Evolutionary conservation across 164 flowering plant species (phyloP), one percentile per base, ranked within the genome.

Genomic region (Magnolia changhungtana): DNA sequence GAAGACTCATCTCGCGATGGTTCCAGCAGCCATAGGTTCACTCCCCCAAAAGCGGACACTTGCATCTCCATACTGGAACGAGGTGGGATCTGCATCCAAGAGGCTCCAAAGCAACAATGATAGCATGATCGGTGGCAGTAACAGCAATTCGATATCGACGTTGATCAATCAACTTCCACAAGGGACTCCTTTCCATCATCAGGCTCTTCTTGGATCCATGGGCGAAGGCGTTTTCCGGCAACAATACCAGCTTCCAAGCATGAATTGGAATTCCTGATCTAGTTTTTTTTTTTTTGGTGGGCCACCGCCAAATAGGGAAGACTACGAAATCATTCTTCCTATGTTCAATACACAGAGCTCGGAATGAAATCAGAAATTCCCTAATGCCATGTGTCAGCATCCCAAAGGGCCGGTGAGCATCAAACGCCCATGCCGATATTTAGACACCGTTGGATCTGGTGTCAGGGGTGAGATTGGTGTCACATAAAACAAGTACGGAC

Each of bases 261-360:
- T 90, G 84, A 88, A 90, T 72, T 93, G 97, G 97, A 89, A 83
- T 80, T 29, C 93, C 18, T 73, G 66, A 24, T 68, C 45, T 20
- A n/a, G 16, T 16, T 20, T n/a, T 13, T 31, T 55, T 23, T 70
- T 27, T 27, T 27, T 27, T 1, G 52, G 45, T 69, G 51, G 45
- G 58, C 29, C 29, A 27, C 29, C 29, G 1, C 29, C 29, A 27
- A 27, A 27, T 27, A 27, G 29, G 29, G 29, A 27, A 27, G 29
- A 27, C 29, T 1, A 37, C 2, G 45, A 37, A 37, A 37, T 37
- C 45, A 3, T 37, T 37, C 45, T 37, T 37, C 45, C 45, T 37
- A 37, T 37, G 45, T 4, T 37, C 45, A 4, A 37, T 37, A 37
- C 2, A 37, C 45, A 37, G 45, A 37, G 45, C 45, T 27, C 29